Percentiles rank a stretch among this genome's conserved stretches.
Conservation (phyloP, 2,329 filamentous ascomycete species). For the Magnaporthiopsis rhizophila region DNA sequence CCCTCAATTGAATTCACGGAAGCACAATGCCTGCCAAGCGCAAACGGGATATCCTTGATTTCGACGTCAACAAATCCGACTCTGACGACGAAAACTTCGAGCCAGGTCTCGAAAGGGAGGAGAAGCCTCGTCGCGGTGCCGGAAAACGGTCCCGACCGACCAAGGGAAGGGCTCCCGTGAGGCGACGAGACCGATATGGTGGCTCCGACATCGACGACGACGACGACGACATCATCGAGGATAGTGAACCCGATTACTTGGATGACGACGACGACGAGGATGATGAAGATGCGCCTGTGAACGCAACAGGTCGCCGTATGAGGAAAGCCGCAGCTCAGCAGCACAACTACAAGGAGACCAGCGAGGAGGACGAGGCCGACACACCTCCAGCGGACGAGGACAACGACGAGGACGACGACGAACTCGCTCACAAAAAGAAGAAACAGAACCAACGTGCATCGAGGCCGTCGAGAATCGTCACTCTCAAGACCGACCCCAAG, state of each 20-base stretch:
- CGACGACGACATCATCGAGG: conserved; percentile 44
- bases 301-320: conserved; percentile 34
- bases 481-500: conserved; percentile 18
- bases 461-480: conserved; percentile 19
- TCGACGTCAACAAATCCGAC: conserved; percentile 60
- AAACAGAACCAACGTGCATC: conserved; percentile 11
- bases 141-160: conserved; percentile 25
- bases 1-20: background rate
- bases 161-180: conserved; percentile 23
- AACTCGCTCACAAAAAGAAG: conserved; percentile 24
- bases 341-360: conserved; percentile 39
- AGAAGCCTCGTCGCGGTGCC: conserved; percentile 28
- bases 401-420: conserved; percentile 29
- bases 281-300: conserved; percentile 27
- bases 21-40: conserved; percentile 40
- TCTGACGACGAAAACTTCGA: conserved; percentile 60
- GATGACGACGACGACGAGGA: conserved; percentile 30
- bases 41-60: conserved; percentile 48
- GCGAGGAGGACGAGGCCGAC: conserved; percentile 27
- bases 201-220: conserved; percentile 58
- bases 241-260: conserved; percentile 43
- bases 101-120: conserved; percentile 37
- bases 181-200: conserved; percentile 36
- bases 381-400: conserved; percentile 24
- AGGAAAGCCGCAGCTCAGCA: conserved; percentile 36